Base-by-base conservation (phyloP, 2,329 filamentous ascomycete species). In the Escovopsis sp. region DNA sequence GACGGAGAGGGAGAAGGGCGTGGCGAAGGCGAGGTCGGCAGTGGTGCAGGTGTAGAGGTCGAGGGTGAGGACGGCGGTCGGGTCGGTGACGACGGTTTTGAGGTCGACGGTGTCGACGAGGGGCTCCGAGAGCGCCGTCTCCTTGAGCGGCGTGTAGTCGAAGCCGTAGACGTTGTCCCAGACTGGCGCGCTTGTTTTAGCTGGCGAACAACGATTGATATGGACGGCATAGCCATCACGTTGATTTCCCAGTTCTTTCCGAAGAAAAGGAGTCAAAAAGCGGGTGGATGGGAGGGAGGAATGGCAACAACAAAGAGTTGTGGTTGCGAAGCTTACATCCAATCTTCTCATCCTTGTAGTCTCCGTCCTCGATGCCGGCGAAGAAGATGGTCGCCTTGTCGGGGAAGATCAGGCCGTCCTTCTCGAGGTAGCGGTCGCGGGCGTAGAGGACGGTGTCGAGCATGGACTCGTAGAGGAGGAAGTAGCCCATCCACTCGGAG, bases 401-500 rank as follows among this genome's bases (percentile, higher is more conserved):
- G 15, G 90, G 90, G 72, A 96, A 96, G 62, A 98, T 96, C 50
- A 94, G 68, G 44, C 88, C 88, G 47, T 82, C 82, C 56, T 82
- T 79, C 43, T 66, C 68, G 41, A 98, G 76, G 61, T 94, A 98
- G 57, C 71, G 80, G 70, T 98, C 90, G 49, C 90, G 79, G 18
- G 90, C 90, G 56, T 94, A 96, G 40, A 98, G 72, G 34, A 98
- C 90, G 23, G 90, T 98, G 65, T 98, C 90, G 54, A 98, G 63
- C 90, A 98, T 98, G 73, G 75, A 83, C 75, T 98, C 90, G 63
- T 98, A 98, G 41, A 98, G 76, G 35, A 98, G 67, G 68, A 96
- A 96, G 67, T 98, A 98, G 25, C 90, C 90, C 90, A 98, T 98
- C 90, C 90, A 98, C 68, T 98, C 90, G 2, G 88, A 96, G 58